Conservation (phyloP, 805 yeast genomes). For the Zygoascus tannicola region DNA sequence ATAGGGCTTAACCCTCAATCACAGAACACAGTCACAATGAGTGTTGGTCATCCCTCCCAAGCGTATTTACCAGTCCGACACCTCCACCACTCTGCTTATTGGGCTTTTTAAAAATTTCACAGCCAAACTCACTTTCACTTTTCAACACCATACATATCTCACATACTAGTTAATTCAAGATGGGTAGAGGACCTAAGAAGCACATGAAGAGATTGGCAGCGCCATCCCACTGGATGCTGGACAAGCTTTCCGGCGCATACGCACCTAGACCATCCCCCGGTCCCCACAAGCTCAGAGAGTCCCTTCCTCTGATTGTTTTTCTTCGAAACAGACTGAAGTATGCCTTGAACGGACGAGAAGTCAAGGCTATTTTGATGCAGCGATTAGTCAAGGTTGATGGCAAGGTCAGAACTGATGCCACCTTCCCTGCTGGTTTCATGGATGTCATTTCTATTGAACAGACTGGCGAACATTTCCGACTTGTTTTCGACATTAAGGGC, state of each 20-base stretch:
- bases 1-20: too few relatives aligned
- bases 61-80: not conserved
- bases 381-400: conserved; percentile 98
- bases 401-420: conserved; percentile 97
- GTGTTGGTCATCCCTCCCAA: not conserved
- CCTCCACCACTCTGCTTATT: not conserved
- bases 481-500: conserved; percentile 97
- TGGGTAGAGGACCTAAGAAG: conserved; percentile 17
- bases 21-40: not conserved
- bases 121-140: not conserved
- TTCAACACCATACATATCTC: too few relatives aligned
- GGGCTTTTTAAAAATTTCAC: not conserved
- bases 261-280: conserved; percentile 99
- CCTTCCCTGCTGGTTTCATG: conserved; percentile 99
- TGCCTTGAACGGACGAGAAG: conserved; percentile 98
- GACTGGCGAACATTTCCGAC: conserved; percentile 99
- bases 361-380: conserved; percentile 96
- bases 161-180: conserved; percentile 3
- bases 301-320: conserved; percentile 93
- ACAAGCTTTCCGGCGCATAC: conserved; percentile 98
- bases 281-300: conserved; percentile 98
- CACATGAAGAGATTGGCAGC: conserved; percentile 46
- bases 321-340: conserved; percentile 98
- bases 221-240: conserved; percentile 99
- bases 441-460: conserved; percentile 96